Evolutionary conservation across 495 filamentous ascomycete species (phyloP).

Genomic region (Lineolata rhizophorae): DNA sequence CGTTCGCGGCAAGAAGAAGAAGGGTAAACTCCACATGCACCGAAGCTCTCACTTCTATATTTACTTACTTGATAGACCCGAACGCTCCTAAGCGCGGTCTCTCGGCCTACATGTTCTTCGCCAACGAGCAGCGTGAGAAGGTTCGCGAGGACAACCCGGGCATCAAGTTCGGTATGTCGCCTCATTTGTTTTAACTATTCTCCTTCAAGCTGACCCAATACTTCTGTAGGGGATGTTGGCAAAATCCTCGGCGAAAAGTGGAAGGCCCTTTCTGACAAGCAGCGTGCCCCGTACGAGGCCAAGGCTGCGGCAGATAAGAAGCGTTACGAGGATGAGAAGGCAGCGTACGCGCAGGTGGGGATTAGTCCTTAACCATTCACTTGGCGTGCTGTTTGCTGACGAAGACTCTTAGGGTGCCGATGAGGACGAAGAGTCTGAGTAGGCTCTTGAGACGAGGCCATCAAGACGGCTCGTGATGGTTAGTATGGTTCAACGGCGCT

Average conservation of each 20-base stretch:
- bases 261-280: slow-evolving; percentile 82
- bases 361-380: neutral
- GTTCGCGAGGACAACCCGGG: slow-evolving; percentile 97
- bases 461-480: too few relatives aligned
- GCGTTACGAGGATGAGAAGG: slow-evolving; percentile 95
- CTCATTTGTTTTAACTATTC: neutral
- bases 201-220: slow-evolving; percentile 1
- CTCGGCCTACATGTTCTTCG: slow-evolving; percentile 99
- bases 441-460: slow-evolving; percentile 1
- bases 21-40: slow-evolving; percentile 34
- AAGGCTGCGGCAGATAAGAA: slow-evolving; percentile 96
- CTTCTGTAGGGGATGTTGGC: slow-evolving; percentile 62
- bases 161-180: slow-evolving; percentile 78
- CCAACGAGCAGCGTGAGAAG: slow-evolving; percentile 95
- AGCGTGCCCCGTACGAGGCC: slow-evolving; percentile 79
- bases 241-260: slow-evolving; percentile 94
- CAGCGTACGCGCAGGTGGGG: slow-evolving; percentile 66
- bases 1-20: slow-evolving; percentile 48
- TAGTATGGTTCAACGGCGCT: too few relatives aligned
- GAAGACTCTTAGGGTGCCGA: slow-evolving; percentile 5
- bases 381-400: neutral
- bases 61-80: slow-evolving; percentile 40
- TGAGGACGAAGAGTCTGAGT: slow-evolving; percentile 13
- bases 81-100: slow-evolving; percentile 98
- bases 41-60: slow-evolving; percentile 1